These are phyloP conservation scores for Lagenaria siceraria DNA, from an alignment of 306 rosid genomes.

Conservation along the genomic window DNA sequence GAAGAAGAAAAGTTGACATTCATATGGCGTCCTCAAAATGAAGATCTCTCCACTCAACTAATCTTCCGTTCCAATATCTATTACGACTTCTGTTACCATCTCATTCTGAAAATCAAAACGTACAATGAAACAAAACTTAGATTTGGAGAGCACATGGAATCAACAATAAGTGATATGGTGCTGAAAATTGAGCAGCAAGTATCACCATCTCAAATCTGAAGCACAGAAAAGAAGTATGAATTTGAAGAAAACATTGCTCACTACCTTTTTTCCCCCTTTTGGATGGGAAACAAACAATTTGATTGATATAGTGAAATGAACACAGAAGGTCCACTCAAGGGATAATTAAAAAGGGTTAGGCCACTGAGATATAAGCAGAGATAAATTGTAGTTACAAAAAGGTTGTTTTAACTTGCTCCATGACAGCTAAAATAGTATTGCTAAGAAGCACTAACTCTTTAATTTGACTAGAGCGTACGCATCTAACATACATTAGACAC, in stretches of 20 bases:
- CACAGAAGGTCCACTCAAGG: too few relatives aligned
- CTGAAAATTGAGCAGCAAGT: neutral
- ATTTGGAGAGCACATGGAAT: conserved; percentile 1
- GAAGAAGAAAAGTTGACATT: neutral
- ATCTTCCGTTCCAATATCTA: neutral
- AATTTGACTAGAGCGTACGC: too few relatives aligned
- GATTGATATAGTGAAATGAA: too few relatives aligned
- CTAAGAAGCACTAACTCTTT: too few relatives aligned
- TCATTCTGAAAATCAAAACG: neutral
- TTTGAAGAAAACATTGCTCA: neutral
- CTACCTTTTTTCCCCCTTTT: too few relatives aligned
- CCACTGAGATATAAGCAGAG: too few relatives aligned
- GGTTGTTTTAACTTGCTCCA: too few relatives aligned
- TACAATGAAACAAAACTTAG: neutral
- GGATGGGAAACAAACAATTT: too few relatives aligned
- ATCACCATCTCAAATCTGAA: neutral
- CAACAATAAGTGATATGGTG: neutral
- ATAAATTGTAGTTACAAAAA: too few relatives aligned
- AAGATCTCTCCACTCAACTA: neutral
- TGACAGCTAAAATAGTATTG: too few relatives aligned
- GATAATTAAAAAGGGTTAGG: too few relatives aligned
- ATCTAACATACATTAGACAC: too few relatives aligned
- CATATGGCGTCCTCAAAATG: neutral
- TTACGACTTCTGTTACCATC: neutral
- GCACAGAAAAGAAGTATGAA: neutral